These are phyloP conservation scores for Aurantiochytrium sp. DNA, from an alignment of 108 stramenopile genomes.

Conservation along the genomic window DNA sequence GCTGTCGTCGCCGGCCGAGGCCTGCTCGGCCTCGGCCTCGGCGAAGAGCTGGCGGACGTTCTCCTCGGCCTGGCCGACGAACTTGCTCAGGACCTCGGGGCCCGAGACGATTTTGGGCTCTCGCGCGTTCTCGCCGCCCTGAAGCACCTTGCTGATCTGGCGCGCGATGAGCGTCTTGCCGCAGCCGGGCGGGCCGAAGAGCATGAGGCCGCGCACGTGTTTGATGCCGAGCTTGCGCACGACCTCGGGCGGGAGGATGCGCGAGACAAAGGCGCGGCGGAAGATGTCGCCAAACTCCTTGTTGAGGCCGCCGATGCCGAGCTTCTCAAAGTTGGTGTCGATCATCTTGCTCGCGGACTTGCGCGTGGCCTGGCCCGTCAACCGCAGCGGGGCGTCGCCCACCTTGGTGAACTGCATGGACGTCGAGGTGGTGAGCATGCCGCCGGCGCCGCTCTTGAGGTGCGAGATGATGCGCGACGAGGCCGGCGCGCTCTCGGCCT, in stretches of 20 bases:
- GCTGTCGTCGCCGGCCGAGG: conserved; percentile 81
- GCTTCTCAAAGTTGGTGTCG: conserved; percentile 80
- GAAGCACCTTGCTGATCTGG: conserved; percentile 90
- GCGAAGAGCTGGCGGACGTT: conserved; percentile 92
- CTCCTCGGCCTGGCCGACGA: conserved; percentile 90
- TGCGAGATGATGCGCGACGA: neutral
- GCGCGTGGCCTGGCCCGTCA: conserved; percentile 12
- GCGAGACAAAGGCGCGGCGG: conserved; percentile 90
- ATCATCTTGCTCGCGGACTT: conserved; percentile 28
- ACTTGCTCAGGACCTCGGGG: conserved; percentile 95
- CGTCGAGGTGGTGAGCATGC: neutral
- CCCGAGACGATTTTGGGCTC: conserved; percentile 99
- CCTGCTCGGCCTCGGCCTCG: conserved; percentile 82
- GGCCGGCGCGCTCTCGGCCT: neutral
- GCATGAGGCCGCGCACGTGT: conserved; percentile 94
- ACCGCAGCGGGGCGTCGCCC: neutral
- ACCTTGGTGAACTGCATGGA: neutral
- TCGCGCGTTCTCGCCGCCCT: conserved; percentile 66
- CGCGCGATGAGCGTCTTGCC: conserved; percentile 97
- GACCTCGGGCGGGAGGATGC: conserved; percentile 88
- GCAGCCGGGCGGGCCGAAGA: conserved; percentile 92
- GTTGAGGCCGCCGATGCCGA: conserved; percentile 96
- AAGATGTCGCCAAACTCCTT: conserved; percentile 95
- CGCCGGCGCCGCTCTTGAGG: neutral
- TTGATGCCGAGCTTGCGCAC: conserved; percentile 93